Percentiles rank a stretch among this genome's conserved stretches.
phyloP scores from a whole-genome alignment of 257 asterid species.

The Solanum ahanhuiri region DNA sequence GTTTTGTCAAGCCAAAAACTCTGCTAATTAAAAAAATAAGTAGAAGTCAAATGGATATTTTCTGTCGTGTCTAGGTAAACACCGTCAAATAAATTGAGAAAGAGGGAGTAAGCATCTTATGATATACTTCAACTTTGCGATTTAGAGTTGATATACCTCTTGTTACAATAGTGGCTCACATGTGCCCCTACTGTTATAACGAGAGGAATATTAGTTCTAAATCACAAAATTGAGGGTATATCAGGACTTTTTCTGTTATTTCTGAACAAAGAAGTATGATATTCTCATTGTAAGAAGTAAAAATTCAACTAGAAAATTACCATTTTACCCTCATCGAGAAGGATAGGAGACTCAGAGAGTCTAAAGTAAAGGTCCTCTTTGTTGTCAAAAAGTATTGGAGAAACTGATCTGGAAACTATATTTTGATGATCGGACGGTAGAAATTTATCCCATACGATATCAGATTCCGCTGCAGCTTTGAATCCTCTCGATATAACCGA shows the following conservation, averaged over 20 bases:
- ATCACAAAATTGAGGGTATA: not conserved
- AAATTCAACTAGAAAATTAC: slow-evolving; percentile 1
- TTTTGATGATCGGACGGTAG: slow-evolving; percentile 23
- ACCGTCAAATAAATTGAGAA: not conserved
- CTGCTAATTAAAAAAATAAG: not conserved
- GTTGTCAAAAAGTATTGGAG: slow-evolving; percentile 9
- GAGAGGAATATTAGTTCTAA: no score
- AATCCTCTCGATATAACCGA: slow-evolving; percentile 22
- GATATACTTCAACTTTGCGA: not conserved
- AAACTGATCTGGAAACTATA: slow-evolving; percentile 16
- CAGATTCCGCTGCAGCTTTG: slow-evolving; percentile 28
- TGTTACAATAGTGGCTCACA: not conserved
- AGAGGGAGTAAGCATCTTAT: not conserved
- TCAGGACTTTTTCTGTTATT: no score
- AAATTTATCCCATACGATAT: slow-evolving; percentile 12
- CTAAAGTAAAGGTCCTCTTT: slow-evolving; percentile 24
- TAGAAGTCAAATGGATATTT: not conserved
- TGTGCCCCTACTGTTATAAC: no score
- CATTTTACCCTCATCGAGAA: slow-evolving; percentile 24
- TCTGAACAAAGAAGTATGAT: not conserved
- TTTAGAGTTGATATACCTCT: not conserved
- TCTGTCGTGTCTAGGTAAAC: not conserved
- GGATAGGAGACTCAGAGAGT: slow-evolving; percentile 21
- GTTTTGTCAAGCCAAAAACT: not conserved
- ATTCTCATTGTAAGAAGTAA: not conserved